These are phyloP conservation scores for Pichia nanzhaoensis DNA, from an alignment of 805 yeast genomes.

Conservation along the genomic window DNA sequence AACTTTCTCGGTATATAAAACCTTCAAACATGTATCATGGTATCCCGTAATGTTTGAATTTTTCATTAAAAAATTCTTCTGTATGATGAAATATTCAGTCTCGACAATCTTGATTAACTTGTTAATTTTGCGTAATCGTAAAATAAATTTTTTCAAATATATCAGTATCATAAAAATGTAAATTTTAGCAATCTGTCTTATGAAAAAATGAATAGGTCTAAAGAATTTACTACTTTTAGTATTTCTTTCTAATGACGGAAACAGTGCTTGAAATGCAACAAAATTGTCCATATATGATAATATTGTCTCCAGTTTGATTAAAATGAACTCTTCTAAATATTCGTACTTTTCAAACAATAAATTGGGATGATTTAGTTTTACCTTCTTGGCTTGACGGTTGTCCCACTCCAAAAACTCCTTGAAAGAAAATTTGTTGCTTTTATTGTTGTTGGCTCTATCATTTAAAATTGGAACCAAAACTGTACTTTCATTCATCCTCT, in stretches of 20 bases:
- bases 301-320: conserved; percentile 20
- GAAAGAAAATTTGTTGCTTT: too few relatives aligned
- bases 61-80: conserved; percentile 6
- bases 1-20: conserved; percentile 22
- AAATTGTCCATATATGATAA: conserved; percentile 26
- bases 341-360: conserved; percentile 10
- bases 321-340: conserved; percentile 15
- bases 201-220: conserved; percentile 13
- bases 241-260: conserved; percentile 12
- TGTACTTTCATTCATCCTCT: not conserved
- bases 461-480: not conserved
- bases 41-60: conserved; percentile 5
- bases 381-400: not conserved
- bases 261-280: conserved; percentile 24
- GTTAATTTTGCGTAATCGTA: conserved; percentile 21
- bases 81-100: conserved; percentile 19
- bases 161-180: conserved; percentile 27
- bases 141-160: conserved; percentile 22
- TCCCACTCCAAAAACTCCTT: conserved; percentile 1
- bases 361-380: not conserved
- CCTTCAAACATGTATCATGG: conserved; percentile 15
- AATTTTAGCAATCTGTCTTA: conserved; percentile 23
- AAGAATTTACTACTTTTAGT: conserved; percentile 6
- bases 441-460: too few relatives aligned
- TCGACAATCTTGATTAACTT: conserved; percentile 18